These are phyloP conservation scores for Xylaria multiplex DNA, from an alignment of 2,329 filamentous ascomycete genomes.

Conservation along the genomic window DNA sequence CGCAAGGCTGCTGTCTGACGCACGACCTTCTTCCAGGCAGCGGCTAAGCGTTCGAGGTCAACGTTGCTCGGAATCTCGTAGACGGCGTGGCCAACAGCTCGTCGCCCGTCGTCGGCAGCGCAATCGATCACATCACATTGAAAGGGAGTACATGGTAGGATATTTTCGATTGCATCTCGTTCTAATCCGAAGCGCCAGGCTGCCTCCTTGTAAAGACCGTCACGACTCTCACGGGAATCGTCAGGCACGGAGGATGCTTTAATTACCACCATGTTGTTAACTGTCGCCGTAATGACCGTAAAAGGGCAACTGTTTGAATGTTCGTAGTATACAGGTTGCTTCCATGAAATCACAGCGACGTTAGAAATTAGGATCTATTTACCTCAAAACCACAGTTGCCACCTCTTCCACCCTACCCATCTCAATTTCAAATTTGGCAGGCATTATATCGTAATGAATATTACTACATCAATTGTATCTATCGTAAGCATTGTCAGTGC, in stretches of 20 bases:
- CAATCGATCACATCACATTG: slow-evolving; percentile 27
- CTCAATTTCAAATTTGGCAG: no score
- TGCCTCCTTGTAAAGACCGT: slow-evolving; percentile 23
- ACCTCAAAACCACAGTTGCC: no score
- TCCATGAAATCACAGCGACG: neutral
- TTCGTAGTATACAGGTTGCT: slow-evolving; percentile 1
- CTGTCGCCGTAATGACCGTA: neutral
- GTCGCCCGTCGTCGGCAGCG: slow-evolving; percentile 23
- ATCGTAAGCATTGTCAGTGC: no score
- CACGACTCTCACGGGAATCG: slow-evolving; percentile 3
- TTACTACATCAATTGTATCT: no score
- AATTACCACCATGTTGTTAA: slow-evolving; percentile 5
- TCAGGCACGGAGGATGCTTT: slow-evolving; percentile 8
- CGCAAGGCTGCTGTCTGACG: slow-evolving; percentile 19
- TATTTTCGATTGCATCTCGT: slow-evolving; percentile 21
- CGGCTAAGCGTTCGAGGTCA: slow-evolving; percentile 23
- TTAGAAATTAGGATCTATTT: no score
- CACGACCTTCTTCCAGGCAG: slow-evolving; percentile 28
- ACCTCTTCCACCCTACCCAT: no score
- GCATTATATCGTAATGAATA: no score
- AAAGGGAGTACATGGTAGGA: slow-evolving; percentile 27
- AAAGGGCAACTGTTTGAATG: neutral
- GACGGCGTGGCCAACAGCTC: slow-evolving; percentile 23
- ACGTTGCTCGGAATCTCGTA: slow-evolving; percentile 21
- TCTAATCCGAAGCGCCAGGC: slow-evolving; percentile 22